A percentile compares a stretch with the other conserved stretches of the same genome.
These are phyloP conservation scores for Neostapfia colusana DNA, from an alignment of 176 grass and related monocot genomes.

Conservation along the genomic window DNA sequence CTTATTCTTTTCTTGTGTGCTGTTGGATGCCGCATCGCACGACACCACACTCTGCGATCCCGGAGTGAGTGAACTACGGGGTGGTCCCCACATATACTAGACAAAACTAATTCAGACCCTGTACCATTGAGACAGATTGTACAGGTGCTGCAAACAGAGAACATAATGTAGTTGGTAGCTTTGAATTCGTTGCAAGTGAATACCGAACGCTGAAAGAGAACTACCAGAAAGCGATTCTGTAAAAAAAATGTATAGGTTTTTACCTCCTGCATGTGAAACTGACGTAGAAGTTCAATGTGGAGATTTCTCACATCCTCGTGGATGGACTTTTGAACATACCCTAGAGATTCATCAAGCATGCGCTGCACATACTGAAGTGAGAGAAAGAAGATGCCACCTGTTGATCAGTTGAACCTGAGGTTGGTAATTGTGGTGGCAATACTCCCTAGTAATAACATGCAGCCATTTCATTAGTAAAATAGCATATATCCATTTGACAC, in stretches of 20 bases:
- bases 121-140: background rate
- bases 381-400: conserved; percentile 80
- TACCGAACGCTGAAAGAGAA: background rate
- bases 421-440: conserved; percentile 42
- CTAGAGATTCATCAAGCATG: conserved; percentile 88
- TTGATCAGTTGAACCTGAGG: conserved; percentile 57
- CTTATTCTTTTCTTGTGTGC: too few species aligned
- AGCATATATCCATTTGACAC: background rate
- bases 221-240: conserved; percentile 16
- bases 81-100: too few species aligned
- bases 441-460: conserved; percentile 54
- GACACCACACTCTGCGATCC: too few species aligned
- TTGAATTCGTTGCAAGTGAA: background rate
- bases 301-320: conserved; percentile 93
- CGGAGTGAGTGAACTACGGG: too few species aligned
- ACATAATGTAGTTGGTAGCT: background rate
- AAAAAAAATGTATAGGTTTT: conserved; percentile 23
- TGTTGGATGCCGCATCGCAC: too few species aligned
- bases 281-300: conserved; percentile 90
- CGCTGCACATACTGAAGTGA: conserved; percentile 90
- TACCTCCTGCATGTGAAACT: conserved; percentile 98
- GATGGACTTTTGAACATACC: conserved; percentile 86
- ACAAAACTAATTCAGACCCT: conserved; percentile 14
- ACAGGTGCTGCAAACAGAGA: conserved; percentile 3
- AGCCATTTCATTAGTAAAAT: conserved; percentile 20